Percentiles rank a stretch among this genome's conserved stretches.
Evolutionary conservation across 1,139 yeast genomes (phyloP).

Genomic region (Pichia sp.): DNA sequence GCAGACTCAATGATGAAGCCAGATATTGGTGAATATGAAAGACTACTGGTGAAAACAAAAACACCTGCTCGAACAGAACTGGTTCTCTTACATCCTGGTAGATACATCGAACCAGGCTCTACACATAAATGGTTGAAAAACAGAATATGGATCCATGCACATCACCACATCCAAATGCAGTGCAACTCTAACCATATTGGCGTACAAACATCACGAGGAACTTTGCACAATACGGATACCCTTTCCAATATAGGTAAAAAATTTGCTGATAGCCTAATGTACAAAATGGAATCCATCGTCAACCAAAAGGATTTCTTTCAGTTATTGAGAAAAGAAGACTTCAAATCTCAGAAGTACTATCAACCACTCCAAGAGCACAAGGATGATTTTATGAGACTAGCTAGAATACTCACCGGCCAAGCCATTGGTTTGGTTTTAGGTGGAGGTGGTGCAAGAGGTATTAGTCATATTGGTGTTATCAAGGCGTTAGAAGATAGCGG

Average conservation of each 20-base stretch:
- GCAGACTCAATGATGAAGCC: slow-evolving; percentile 66
- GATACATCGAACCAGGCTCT: slow-evolving; percentile 75
- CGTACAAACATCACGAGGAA: neutral
- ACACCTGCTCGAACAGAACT: slow-evolving; percentile 88
- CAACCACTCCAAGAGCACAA: slow-evolving; percentile 57
- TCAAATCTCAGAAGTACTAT: slow-evolving; percentile 27
- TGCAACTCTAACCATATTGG: slow-evolving; percentile 9
- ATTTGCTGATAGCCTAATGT: slow-evolving; percentile 19
- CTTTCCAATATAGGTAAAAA: slow-evolving; percentile 18
- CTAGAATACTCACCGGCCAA: slow-evolving; percentile 83
- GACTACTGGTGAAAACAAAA: slow-evolving; percentile 62
- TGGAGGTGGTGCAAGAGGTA: slow-evolving; percentile 97
- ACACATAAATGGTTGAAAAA: slow-evolving; percentile 80
- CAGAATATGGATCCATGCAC: slow-evolving; percentile 86
- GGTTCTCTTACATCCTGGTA: slow-evolving; percentile 76
- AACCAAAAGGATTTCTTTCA: slow-evolving; percentile 25
- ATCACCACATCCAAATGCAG: slow-evolving; percentile 78
- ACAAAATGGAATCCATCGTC: slow-evolving; percentile 23
- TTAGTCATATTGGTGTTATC: slow-evolving; percentile 88
- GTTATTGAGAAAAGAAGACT: slow-evolving; percentile 19
- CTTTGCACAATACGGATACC: slow-evolving; percentile 3
- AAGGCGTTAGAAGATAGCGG: slow-evolving; percentile 90
- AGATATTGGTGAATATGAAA: slow-evolving; percentile 79
- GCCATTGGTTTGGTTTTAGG: slow-evolving; percentile 93
- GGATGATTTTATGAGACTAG: slow-evolving; percentile 82